A percentile compares a stretch with the other conserved stretches of the same genome.
These are phyloP conservation scores for Mortierella sp. DNA, from an alignment of 371 early-diverging fungal genomes.

Conservation along the genomic window DNA sequence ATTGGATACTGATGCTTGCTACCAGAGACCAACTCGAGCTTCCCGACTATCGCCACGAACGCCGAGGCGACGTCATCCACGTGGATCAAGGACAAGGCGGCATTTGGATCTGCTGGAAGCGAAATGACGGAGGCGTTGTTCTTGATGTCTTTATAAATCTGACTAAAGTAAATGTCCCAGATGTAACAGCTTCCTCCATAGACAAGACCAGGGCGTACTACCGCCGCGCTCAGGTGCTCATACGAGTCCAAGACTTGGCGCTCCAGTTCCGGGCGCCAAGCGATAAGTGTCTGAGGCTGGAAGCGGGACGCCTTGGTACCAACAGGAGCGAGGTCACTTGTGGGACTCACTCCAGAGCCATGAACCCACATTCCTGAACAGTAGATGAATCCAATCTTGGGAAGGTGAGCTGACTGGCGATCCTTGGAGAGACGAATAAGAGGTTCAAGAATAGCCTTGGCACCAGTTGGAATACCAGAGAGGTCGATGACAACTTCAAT, in stretches of 20 bases:
- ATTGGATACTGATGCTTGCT: conserved; percentile 18
- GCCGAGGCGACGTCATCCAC: conserved; percentile 30
- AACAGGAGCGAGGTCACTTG: conserved; percentile 23
- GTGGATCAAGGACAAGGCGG: conserved; percentile 9
- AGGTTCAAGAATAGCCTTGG: conserved; percentile 33
- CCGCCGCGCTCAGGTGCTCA: conserved; percentile 37
- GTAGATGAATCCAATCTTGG: conserved; percentile 34
- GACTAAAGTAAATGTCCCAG: conserved; percentile 24
- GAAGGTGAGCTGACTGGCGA: conserved; percentile 20
- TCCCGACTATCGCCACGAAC: conserved; percentile 25
- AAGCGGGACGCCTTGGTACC: conserved; percentile 10
- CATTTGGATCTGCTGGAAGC: conserved; percentile 24
- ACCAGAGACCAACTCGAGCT: conserved; percentile 19
- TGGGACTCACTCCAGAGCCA: conserved; percentile 27
- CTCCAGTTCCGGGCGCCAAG: conserved; percentile 47
- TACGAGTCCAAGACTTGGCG: conserved; percentile 26
- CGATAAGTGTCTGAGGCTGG: conserved; percentile 20
- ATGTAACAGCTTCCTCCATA: conserved; percentile 39
- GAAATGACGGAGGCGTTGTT: conserved; percentile 12
- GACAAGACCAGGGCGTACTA: conserved; percentile 48
- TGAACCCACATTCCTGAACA: conserved; percentile 47
- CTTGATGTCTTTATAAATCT: conserved; percentile 22
- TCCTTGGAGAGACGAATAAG: conserved; percentile 44
- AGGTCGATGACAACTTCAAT: conserved; percentile 48
- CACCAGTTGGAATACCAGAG: conserved; percentile 16